A percentile compares a stretch with the other conserved stretches of the same genome.
Conservation (phyloP, 768 basidiomycete genomes). For the Cyathus striatus region DNA sequence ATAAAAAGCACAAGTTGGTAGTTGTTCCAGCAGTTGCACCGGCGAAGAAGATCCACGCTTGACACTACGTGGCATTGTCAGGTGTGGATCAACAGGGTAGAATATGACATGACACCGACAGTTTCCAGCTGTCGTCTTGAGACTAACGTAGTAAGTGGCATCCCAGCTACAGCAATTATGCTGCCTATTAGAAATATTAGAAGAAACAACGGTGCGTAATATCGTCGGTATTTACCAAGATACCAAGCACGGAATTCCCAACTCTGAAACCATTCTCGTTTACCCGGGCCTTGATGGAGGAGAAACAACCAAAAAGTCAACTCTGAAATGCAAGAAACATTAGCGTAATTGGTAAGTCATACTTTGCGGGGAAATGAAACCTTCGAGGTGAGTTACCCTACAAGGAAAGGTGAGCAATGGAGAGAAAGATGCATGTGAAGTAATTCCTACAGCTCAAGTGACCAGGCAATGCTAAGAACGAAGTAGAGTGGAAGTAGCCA, state of each 20-base stretch:
- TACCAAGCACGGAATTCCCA: conserved; percentile 77
- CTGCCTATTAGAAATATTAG: conserved; percentile 65
- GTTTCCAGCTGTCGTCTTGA: conserved; percentile 53
- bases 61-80: conserved; percentile 38
- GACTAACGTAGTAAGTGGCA: conserved; percentile 66
- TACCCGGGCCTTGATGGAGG: conserved; percentile 66
- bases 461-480: conserved; percentile 69
- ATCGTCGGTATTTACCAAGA: conserved; percentile 47
- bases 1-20: conserved; percentile 68
- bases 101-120: conserved; percentile 30
- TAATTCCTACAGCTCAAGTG: conserved; percentile 67
- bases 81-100: conserved; percentile 32
- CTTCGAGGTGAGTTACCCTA: conserved; percentile 81
- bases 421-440: no score
- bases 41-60: conserved; percentile 72
- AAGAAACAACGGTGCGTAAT: no score
- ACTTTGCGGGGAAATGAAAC: no score
- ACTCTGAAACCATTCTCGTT: conserved; percentile 75
- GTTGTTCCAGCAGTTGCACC: conserved; percentile 62
- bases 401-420: conserved; percentile 2
- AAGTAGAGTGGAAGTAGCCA: conserved; percentile 71
- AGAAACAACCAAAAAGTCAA: conserved; percentile 82
- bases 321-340: conserved; percentile 36
- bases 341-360: neutral
- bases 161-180: conserved; percentile 55